A percentile compares a stretch with the other conserved stretches of the same genome.
Evolutionary conservation across 2,329 filamentous ascomycete genomes (phyloP).

Genomic region (Trichoderma sp.): DNA sequence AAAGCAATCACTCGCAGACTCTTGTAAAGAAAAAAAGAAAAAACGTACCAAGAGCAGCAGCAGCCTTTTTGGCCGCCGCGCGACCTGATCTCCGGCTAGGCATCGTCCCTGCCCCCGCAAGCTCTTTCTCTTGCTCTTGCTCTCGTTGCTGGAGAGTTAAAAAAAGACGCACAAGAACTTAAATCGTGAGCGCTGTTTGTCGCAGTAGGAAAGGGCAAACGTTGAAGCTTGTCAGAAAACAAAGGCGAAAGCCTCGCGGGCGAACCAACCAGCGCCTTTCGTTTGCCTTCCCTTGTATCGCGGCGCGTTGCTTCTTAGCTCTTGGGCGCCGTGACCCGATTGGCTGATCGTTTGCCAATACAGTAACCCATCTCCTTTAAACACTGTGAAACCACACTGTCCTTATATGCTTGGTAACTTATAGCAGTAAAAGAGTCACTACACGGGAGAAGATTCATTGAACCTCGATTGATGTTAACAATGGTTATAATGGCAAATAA

Average conservation of each 20-base stretch:
- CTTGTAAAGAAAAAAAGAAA: neutral
- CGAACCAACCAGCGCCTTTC: constrained; percentile 6
- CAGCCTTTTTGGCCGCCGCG: constrained; percentile 52
- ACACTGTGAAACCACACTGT: neutral
- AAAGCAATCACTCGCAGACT: neutral
- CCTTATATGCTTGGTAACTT: neutral
- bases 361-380: neutral
- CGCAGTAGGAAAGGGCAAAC: neutral
- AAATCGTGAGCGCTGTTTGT: neutral
- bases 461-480: neutral
- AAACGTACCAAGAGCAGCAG: constrained; percentile 50
- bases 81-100: constrained; percentile 50
- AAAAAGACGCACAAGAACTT: neutral
- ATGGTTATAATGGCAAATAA: neutral
- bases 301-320: constrained; percentile 9
- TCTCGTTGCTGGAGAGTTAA: neutral
- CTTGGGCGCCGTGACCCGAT: neutral
- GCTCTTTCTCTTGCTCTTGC: neutral
- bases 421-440: neutral
- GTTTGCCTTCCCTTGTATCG: constrained; percentile 8
- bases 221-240: constrained; percentile 10
- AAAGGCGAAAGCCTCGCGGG: constrained; percentile 7
- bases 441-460: neutral
- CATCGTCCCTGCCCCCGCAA: constrained; percentile 24
- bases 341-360: neutral